These are phyloP conservation scores for Oryza brachyantha DNA, from an alignment of 176 grass and related monocot genomes.

Conservation along the genomic window DNA sequence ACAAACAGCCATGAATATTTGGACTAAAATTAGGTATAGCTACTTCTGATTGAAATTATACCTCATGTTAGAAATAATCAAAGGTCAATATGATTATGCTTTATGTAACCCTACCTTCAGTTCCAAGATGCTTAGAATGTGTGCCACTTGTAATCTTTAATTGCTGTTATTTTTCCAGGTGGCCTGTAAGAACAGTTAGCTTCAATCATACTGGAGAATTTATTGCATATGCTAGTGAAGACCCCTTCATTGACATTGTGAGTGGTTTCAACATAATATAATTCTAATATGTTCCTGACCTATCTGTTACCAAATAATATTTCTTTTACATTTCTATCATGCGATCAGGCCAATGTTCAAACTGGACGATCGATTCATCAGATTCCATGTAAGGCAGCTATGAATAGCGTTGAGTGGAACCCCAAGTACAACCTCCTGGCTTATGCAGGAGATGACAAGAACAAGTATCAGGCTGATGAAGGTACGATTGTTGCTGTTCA, in stretches of 20 bases:
- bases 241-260: slow-evolving; percentile 98
- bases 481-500: slow-evolving; percentile 41
- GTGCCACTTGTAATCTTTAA: not conserved
- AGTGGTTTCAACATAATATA: slow-evolving; percentile 31
- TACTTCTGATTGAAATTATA: not conserved
- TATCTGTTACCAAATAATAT: not conserved
- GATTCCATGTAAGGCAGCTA: slow-evolving; percentile 89
- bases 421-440: slow-evolving; percentile 93
- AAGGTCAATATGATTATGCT: not conserved
- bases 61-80: not conserved
- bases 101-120: not conserved
- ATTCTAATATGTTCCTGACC: slow-evolving; percentile 12
- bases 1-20: not conserved
- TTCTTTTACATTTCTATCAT: slow-evolving; percentile 27
- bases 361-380: slow-evolving; percentile 91
- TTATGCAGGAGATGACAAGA: slow-evolving; percentile 98
- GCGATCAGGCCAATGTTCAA: slow-evolving; percentile 82
- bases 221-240: slow-evolving; percentile 94
- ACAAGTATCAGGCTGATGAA: slow-evolving; percentile 90
- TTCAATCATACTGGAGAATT: slow-evolving; percentile 91
- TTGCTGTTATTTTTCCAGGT: slow-evolving; percentile 44
- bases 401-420: slow-evolving; percentile 99
- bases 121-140: slow-evolving; percentile 21
- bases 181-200: slow-evolving; percentile 95
- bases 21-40: not conserved